Base-by-base conservation (phyloP, 73 alveolate genomes). In the Blepharisma japonicum region DNA sequence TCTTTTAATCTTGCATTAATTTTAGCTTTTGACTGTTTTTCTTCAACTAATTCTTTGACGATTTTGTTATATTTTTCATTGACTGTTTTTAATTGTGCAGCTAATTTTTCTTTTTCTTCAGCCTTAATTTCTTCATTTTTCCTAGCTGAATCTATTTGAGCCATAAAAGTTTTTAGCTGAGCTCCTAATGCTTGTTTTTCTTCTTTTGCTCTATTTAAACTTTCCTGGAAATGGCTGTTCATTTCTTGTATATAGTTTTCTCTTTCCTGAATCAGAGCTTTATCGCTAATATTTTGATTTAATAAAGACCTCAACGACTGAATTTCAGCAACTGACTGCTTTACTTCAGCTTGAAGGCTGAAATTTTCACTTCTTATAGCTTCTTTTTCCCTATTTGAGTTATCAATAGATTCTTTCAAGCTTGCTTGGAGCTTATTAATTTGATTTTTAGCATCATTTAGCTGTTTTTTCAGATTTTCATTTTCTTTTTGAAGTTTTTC, bases 241-340 rank as follows among this genome's bases (percentile, higher is more conserved):
- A 61, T 61, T 61, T 61, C 47, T 39, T 61, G 74, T 61, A 61
- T 25, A 61, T 61, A 61, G 3, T 61, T 39, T 61, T 61, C 23
- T 61, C 14, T 61, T 9, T n/a, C 74, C 47, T 61, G 14, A 9
- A 25, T 39, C 0, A 61, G 47, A 1, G 74, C 14, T n/a, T 61
- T 39, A 14, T 61, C 74, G 23, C 14, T 9, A 2, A 25, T 48
- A 8, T 25, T 61, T 8, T 14, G 14, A 61, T 61, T 61, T 61
- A 14, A 14, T 18, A 25, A 8, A 9, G 23, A 18, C 14, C 74
- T n/a, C 2, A 14, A 8, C 5, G 47, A 9, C 14, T n/a, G 18
- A 2, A 9, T n/a, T 61, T 61, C 23, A 8, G 14, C 74, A 61
- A 14, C 74, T 2, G 74, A 61, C 14, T 14, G 14, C 23, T 61